Conservation (phyloP, 116 monocot genomes). For the Dioscorea cayenensis region DNA sequence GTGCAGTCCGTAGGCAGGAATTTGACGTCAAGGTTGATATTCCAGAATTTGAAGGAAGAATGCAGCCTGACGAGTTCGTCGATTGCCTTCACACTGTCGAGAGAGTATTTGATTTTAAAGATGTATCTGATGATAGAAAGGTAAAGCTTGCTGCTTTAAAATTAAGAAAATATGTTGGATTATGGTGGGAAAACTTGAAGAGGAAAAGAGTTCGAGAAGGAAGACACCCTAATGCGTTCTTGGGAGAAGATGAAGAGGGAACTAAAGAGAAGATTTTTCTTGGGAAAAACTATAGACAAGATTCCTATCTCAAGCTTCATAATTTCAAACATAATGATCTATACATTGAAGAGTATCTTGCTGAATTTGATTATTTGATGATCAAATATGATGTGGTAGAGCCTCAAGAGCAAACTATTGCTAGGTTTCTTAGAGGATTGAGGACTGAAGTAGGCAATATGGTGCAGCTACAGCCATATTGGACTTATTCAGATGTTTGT, state of each 20-base stretch:
- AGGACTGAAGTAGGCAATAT: neutral
- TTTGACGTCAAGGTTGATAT: neutral
- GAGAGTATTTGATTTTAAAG: neutral
- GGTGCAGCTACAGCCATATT: neutral
- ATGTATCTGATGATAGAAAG: neutral
- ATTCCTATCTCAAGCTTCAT: too few species aligned
- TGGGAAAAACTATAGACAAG: too few species aligned
- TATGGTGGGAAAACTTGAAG: neutral
- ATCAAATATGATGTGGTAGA: neutral
- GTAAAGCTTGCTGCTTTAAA: neutral
- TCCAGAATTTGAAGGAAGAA: neutral
- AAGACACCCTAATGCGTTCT: neutral
- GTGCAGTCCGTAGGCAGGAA: neutral
- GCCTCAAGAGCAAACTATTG: neutral
- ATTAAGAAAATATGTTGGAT: neutral
- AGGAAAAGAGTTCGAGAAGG: neutral
- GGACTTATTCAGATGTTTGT: neutral
- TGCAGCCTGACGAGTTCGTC: neutral
- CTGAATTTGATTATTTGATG: neutral
- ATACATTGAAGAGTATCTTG: neutral
- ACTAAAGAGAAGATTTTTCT: too few species aligned
- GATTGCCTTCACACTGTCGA: neutral
- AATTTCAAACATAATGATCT: neutral
- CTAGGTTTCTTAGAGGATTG: neutral
- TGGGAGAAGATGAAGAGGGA: too few species aligned